Conservation (phyloP, 495 filamentous ascomycete genomes). For the Hypoxylon crocopeplum region DNA sequence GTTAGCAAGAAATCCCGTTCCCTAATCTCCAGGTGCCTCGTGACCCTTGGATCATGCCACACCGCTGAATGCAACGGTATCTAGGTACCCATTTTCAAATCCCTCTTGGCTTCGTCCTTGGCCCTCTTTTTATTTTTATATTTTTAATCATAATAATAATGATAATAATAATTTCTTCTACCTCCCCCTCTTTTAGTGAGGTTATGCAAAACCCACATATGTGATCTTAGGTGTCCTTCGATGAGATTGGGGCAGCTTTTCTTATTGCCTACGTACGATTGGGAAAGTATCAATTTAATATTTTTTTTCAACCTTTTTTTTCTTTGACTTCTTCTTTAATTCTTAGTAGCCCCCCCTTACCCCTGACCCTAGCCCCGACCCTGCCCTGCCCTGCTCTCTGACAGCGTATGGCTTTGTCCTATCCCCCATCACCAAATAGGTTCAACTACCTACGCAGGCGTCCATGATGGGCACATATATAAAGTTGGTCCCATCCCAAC, state of each 20-base stretch:
- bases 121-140: constrained; percentile 4
- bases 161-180: neutral
- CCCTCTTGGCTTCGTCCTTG: constrained; percentile 20
- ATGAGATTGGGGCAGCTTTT: constrained; percentile 34
- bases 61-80: constrained; percentile 40
- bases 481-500: constrained; percentile 36
- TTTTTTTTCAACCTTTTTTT: constrained; percentile 15
- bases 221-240: constrained; percentile 15
- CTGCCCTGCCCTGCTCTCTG: constrained; percentile 22
- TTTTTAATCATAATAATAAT: neutral
- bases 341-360: constrained; percentile 13
- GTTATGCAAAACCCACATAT: constrained; percentile 29
- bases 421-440: constrained; percentile 31
- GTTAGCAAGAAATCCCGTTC: constrained; percentile 32
- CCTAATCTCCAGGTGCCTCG: constrained; percentile 31
- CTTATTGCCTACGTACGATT: constrained; percentile 13
- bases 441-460: constrained; percentile 22
- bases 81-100: constrained; percentile 36
- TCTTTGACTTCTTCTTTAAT: constrained; percentile 10
- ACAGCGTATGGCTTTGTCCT: constrained; percentile 27
- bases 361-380: constrained; percentile 27
- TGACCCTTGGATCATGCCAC: constrained; percentile 40
- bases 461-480: constrained; percentile 35
- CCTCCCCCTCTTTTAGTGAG: constrained; percentile 23
- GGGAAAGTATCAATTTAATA: constrained; percentile 26